phyloP scores from a whole-genome alignment of 768 basidiomycete genomes.

The Mrakia gelida region DNA sequence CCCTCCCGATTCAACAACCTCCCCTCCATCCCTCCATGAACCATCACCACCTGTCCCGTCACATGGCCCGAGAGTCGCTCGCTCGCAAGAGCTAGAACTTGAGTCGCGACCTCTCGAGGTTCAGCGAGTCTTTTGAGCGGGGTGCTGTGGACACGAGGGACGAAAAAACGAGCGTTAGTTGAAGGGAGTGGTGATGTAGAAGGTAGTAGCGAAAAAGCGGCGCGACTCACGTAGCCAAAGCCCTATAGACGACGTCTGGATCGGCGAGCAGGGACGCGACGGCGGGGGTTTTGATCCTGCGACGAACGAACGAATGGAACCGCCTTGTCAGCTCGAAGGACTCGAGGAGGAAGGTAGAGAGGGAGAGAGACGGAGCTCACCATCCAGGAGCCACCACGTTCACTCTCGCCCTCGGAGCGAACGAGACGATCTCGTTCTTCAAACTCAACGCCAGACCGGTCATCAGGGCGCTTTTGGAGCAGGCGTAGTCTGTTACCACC shows the following conservation, averaged over 20 bases:
- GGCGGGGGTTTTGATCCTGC: slow-evolving; percentile 53
- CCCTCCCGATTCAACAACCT: slow-evolving; percentile 47
- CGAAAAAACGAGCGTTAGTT: too few relatives aligned
- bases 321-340: neutral
- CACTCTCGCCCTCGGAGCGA: slow-evolving; percentile 66
- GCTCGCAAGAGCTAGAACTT: slow-evolving; percentile 61
- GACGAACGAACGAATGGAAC: too few relatives aligned
- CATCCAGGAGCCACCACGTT: slow-evolving; percentile 68
- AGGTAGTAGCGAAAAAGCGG: neutral
- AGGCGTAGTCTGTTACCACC: slow-evolving; percentile 41
- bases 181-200: too few relatives aligned
- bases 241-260: slow-evolving; percentile 54
- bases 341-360: neutral
- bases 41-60: slow-evolving; percentile 64
- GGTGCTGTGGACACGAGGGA: slow-evolving; percentile 48
- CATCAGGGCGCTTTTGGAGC: slow-evolving; percentile 35
- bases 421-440: slow-evolving; percentile 76
- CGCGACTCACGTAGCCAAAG: slow-evolving; percentile 61
- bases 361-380: slow-evolving; percentile 37
- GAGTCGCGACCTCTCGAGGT: slow-evolving; percentile 61
- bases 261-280: slow-evolving; percentile 58
- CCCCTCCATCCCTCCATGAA: slow-evolving; percentile 79
- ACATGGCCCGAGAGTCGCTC: slow-evolving; percentile 63
- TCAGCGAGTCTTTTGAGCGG: slow-evolving; percentile 65
- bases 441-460: slow-evolving; percentile 58